Evolutionary conservation across 2,329 filamentous ascomycete genomes (phyloP).

Genomic region (Cladosporium phlei): DNA sequence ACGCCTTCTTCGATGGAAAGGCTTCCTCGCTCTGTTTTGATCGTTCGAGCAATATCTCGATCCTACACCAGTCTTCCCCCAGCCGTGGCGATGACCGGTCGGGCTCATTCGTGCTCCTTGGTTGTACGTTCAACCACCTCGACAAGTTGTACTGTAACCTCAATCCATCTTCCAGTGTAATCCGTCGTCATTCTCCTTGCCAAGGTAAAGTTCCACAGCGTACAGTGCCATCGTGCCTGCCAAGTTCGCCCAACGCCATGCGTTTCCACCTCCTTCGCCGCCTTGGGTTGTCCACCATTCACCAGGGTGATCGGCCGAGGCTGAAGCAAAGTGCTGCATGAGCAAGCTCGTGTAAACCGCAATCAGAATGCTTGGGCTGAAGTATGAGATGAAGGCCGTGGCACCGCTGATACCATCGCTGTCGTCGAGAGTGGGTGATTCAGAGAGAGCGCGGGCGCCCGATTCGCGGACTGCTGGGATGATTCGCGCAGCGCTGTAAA

Average conservation of each 20-base stretch:
- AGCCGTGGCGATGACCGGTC: too few relatives aligned
- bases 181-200: constrained; percentile 73
- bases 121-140: too few relatives aligned
- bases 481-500: constrained; percentile 92
- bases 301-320: constrained; percentile 50
- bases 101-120: too few relatives aligned
- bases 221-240: constrained; percentile 85
- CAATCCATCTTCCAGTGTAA: constrained; percentile 93
- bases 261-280: constrained; percentile 74
- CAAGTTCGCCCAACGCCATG: constrained; percentile 92
- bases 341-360: constrained; percentile 93
- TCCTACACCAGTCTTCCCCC: too few relatives aligned
- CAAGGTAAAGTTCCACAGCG: constrained; percentile 81
- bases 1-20: too few relatives aligned
- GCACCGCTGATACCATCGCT: constrained; percentile 75
- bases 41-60: too few relatives aligned
- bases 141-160: too few relatives aligned
- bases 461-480: constrained; percentile 89
- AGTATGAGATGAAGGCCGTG: constrained; percentile 82
- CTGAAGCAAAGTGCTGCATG: constrained; percentile 89
- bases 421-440: constrained; percentile 82
- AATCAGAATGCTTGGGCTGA: constrained; percentile 89
- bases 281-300: constrained; percentile 83
- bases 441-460: constrained; percentile 74
- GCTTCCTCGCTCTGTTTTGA: too few relatives aligned